These are phyloP conservation scores for Chrysanthemum seticuspe DNA, from an alignment of 129 eudicot genomes.

Conservation along the genomic window DNA sequence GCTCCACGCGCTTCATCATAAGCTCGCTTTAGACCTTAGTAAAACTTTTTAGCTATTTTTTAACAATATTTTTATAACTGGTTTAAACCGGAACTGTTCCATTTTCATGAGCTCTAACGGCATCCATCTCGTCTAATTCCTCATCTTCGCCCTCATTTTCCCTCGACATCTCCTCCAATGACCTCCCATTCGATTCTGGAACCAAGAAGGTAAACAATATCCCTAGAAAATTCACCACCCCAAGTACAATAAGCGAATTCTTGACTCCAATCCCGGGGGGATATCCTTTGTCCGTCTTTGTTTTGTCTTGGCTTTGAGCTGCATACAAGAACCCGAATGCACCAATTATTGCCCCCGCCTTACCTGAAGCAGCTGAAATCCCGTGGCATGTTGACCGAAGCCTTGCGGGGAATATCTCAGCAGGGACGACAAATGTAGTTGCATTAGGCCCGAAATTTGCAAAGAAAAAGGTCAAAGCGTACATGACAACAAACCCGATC, in stretches of 20 bases:
- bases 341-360: slow-evolving; percentile 73
- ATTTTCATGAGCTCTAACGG: slow-evolving; percentile 22
- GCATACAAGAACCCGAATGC: slow-evolving; percentile 72
- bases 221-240: slow-evolving; percentile 53
- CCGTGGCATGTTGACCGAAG: slow-evolving; percentile 79
- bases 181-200: slow-evolving; percentile 65
- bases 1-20: background rate
- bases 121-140: slow-evolving; percentile 22
- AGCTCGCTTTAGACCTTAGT: slow-evolving; percentile 1
- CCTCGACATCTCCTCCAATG: slow-evolving; percentile 55
- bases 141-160: slow-evolving; percentile 51
- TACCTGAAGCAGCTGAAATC: slow-evolving; percentile 75
- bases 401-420: slow-evolving; percentile 72
- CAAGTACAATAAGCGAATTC: slow-evolving; percentile 58
- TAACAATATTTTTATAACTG: background rate
- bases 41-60: background rate
- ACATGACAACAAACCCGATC: slow-evolving; percentile 65
- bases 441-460: slow-evolving; percentile 80
- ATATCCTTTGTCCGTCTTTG: slow-evolving; percentile 57
- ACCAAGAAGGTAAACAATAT: slow-evolving; percentile 64
- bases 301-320: slow-evolving; percentile 50
- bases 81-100: slow-evolving; percentile 49
- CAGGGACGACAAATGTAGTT: slow-evolving; percentile 70
- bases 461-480: slow-evolving; percentile 67
- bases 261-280: slow-evolving; percentile 62